Evolutionary conservation across 176 grass and related monocot species (phyloP).

Genomic region (Melocanna baccifera): DNA sequence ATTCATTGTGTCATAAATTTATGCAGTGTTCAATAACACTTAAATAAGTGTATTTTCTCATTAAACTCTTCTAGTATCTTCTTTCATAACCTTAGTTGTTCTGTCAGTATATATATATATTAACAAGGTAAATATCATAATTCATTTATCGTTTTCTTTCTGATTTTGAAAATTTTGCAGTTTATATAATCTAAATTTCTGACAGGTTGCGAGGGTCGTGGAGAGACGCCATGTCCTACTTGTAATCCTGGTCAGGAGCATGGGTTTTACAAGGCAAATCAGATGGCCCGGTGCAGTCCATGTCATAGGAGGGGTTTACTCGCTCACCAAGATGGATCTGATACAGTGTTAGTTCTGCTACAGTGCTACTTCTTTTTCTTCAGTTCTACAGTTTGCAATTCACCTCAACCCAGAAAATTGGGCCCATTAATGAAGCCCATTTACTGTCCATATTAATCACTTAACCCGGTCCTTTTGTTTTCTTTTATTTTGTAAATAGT

Average conservation of each 20-base stretch:
- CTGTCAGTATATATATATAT: background rate
- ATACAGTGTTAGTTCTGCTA: conserved; percentile 59
- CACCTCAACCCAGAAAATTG: background rate
- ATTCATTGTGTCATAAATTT: background rate
- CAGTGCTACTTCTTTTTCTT: background rate
- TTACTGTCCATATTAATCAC: background rate
- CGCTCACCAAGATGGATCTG: conserved; percentile 88
- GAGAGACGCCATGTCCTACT: conserved; percentile 56
- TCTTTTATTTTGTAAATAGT: background rate
- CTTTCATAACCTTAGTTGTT: background rate
- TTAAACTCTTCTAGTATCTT: background rate
- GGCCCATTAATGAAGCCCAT: background rate
- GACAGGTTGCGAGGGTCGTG: conserved; percentile 67
- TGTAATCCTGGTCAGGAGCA: conserved; percentile 68
- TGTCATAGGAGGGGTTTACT: conserved; percentile 81
- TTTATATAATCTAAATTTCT: conserved; percentile 7
- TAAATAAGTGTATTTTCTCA: conserved; percentile 11
- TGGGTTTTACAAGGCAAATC: conserved; percentile 71
- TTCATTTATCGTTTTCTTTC: conserved; percentile 1
- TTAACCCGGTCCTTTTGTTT: background rate
- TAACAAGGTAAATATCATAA: conserved; percentile 13
- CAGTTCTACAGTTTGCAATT: background rate
- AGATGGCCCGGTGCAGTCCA: conserved; percentile 60
- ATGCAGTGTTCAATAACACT: background rate
- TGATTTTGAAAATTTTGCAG: background rate